phyloP scores from a whole-genome alignment of 129 eudicot species.

The Pseudognaphalium luteoalbum region DNA sequence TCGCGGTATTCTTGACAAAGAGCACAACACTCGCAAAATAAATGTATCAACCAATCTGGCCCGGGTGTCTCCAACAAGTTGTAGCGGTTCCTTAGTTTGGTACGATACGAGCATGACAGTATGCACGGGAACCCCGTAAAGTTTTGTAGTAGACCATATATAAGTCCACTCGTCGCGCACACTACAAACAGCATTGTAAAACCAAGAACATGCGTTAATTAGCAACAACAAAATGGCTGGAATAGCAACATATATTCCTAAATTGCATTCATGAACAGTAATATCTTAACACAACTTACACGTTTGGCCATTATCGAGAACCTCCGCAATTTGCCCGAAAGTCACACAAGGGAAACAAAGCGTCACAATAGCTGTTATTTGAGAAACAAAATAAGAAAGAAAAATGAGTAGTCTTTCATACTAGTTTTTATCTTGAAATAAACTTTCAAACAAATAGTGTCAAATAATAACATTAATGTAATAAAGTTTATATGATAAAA shows the following conservation, averaged over 20 bases:
- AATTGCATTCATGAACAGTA: not conserved
- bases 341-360: constrained; percentile 51
- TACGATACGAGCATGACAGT: constrained; percentile 42
- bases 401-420: not conserved
- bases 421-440: not conserved
- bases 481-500: too few species aligned
- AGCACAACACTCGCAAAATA: constrained; percentile 51
- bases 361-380: constrained; percentile 43
- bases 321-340: constrained; percentile 58
- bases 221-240: not conserved
- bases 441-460: too few species aligned
- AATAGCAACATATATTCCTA: not conserved
- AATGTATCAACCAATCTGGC: constrained; percentile 46
- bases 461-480: too few species aligned
- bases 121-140: constrained; percentile 41
- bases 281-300: constrained; percentile 29
- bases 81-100: constrained; percentile 40
- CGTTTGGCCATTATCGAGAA: constrained; percentile 44
- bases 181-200: constrained; percentile 22
- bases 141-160: constrained; percentile 30
- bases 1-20: constrained; percentile 65
- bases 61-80: constrained; percentile 39
- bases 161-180: constrained; percentile 44
- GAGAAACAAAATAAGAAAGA: not conserved
- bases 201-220: not conserved